phyloP scores from a whole-genome alignment of 352 stramenopile species.

The Pythium myriotylum region DNA sequence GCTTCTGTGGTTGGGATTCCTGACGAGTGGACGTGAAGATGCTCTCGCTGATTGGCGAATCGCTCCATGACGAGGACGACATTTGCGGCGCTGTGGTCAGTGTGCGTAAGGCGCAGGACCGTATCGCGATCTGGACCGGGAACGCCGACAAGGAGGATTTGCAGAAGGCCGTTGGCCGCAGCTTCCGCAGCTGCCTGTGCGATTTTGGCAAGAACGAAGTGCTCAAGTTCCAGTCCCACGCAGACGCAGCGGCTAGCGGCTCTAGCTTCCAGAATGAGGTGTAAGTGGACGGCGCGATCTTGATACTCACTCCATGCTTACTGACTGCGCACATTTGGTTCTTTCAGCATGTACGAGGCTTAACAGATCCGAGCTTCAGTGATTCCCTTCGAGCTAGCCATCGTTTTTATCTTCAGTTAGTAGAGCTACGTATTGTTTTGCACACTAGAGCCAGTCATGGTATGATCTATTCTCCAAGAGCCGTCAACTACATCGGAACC shows the following conservation, averaged over 20 bases:
- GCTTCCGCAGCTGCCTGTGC: slow-evolving; percentile 78
- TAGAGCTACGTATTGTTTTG: slow-evolving; percentile 33
- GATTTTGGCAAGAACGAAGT: slow-evolving; percentile 88
- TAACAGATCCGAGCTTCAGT: slow-evolving; percentile 36
- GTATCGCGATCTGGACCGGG: slow-evolving; percentile 95
- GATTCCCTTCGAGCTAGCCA: slow-evolving; percentile 25
- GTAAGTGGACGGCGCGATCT: slow-evolving; percentile 44
- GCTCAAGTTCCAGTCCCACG: slow-evolving; percentile 90
- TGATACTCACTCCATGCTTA: too few relatives aligned
- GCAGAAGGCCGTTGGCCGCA: slow-evolving; percentile 78
- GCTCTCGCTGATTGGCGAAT: slow-evolving; percentile 96
- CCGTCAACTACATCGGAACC: not conserved
- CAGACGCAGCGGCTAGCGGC: slow-evolving; percentile 81
- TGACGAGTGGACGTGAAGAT: slow-evolving; percentile 48
- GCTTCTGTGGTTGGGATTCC: not conserved
- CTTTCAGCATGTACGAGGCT: slow-evolving; percentile 82
- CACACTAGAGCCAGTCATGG: not conserved
- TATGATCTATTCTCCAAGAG: not conserved
- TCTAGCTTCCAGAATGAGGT: slow-evolving; percentile 93
- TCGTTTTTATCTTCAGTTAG: slow-evolving; percentile 33
- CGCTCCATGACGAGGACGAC: slow-evolving; percentile 93
- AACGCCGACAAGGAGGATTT: slow-evolving; percentile 74
- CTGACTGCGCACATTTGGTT: too few relatives aligned
- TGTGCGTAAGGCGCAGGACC: slow-evolving; percentile 94
- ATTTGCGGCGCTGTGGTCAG: slow-evolving; percentile 96